Base-by-base conservation (phyloP, 2,329 filamentous ascomycete species). In the Talaromyces sp. region DNA sequence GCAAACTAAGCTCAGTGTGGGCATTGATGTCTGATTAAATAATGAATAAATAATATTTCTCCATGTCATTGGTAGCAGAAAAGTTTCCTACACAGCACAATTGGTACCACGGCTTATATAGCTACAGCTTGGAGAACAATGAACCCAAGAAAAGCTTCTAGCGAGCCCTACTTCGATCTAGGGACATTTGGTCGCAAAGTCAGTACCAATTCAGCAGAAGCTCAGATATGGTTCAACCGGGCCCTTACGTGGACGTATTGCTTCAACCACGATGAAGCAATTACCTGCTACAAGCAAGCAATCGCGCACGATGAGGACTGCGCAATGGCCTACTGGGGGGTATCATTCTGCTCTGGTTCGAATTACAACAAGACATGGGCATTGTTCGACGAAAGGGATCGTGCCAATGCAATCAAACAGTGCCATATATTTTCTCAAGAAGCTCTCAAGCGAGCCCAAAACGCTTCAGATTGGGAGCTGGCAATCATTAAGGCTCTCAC, bases 311-410 rank as follows among this genome's bases (percentile, higher is more conserved):
- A 78, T 65, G 66, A 67, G 9, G 61, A 63, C 16, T 78, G 73
- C 61, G 71, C 74, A 1, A 74, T 78, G 68, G 76, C 76, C 7
- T 73, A 76, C 62, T 83, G 80, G 80, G 81, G 81, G 0, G 68
- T 81, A 4, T 78, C 81, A 1, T 82, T 79, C 64, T 75, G 78
- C 4, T 69, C 79, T 1, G 81, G 81, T 4, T 79, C 81, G 2
- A 82, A 83, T 64, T 83, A 83, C 70, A 83, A 83, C 70, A 82
- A 82, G 63, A 76, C 80, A 0, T 83, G 81, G 81, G 76, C 80
- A 31, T 68, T 75, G 1, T 82, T 82, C 52, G 79, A 81, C 42
- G 66, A 72, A 14, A 67, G 70, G 10, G 81, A 82, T 59, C 70
- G 79, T 3, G 67, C 72, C n/a, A 64, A 60, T 14, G 68, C 31